These are phyloP conservation scores for Halophytophthora batemanensis DNA, from an alignment of 352 stramenopile genomes.

Conservation along the genomic window DNA sequence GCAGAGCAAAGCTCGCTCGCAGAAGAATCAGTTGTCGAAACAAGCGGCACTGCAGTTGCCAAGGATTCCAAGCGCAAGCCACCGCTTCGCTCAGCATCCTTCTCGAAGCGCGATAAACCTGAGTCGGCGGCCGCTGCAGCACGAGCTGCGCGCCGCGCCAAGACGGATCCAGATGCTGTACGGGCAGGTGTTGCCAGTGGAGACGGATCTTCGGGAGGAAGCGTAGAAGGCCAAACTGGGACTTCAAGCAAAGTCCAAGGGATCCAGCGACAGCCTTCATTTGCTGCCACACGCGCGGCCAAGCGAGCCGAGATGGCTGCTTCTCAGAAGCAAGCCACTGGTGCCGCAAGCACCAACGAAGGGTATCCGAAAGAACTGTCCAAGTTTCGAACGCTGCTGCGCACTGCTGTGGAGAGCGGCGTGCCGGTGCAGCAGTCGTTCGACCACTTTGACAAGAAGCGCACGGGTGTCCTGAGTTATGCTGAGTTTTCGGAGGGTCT, in stretches of 20 bases:
- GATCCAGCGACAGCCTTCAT: conserved; percentile 15
- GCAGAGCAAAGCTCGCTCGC: too few relatives aligned
- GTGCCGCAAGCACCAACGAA: not conserved
- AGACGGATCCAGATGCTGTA: conserved; percentile 21
- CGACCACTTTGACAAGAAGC: conserved; percentile 76
- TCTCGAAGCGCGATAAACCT: conserved; percentile 13
- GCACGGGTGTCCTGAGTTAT: conserved; percentile 49
- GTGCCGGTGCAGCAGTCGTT: conserved; percentile 58
- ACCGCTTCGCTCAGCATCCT: conserved; percentile 17
- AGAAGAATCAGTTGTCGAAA: not conserved
- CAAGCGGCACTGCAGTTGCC: not conserved
- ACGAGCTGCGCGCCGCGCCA: conserved; percentile 18
- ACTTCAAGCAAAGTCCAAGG: conserved; percentile 2
- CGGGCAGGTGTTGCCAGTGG: not conserved
- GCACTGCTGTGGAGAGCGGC: conserved; percentile 37
- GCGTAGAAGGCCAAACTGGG: conserved; percentile 1
- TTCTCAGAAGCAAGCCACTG: not conserved
- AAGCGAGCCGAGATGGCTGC: conserved; percentile 16
- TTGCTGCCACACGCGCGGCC: conserved; percentile 26
- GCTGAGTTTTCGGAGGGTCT: conserved; percentile 50
- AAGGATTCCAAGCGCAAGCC: conserved; percentile 6
- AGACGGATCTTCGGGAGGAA: conserved; percentile 4
- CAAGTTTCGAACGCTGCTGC: conserved; percentile 47
- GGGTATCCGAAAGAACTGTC: conserved; percentile 18
- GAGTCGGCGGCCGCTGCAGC: not conserved